A percentile compares a stretch with the other conserved stretches of the same genome.
These are phyloP conservation scores for Moringa oleifera DNA, from an alignment of 345 rosid genomes.

Conservation along the genomic window DNA sequence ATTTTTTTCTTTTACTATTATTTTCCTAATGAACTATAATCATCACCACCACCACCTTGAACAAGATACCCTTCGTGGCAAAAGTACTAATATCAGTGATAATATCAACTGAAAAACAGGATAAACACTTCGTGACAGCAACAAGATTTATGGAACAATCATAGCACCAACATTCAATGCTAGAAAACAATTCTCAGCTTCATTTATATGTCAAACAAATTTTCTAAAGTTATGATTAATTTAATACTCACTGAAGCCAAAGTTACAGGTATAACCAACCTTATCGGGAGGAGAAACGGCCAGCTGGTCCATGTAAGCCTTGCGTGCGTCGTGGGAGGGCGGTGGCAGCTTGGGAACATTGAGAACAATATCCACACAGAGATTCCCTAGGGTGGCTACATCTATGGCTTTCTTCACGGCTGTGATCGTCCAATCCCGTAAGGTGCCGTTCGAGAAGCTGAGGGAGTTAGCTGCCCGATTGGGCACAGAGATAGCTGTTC, in stretches of 20 bases:
- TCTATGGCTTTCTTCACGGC: conserved; percentile 46
- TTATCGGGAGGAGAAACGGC: conserved; percentile 84
- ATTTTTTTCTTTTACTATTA: too few species aligned
- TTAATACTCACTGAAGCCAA: not conserved
- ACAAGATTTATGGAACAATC: not conserved
- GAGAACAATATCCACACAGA: conserved; percentile 92
- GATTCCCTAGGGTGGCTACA: conserved; percentile 85
- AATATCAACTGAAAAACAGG: not conserved
- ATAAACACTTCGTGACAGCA: not conserved
- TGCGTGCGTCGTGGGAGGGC: conserved; percentile 41
- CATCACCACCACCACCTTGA: too few species aligned
- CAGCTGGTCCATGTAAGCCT: conserved; percentile 61
- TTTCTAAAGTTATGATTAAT: too few species aligned
- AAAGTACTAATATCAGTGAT: too few species aligned
- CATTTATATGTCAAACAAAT: not conserved
- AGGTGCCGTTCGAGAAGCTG: conserved; percentile 14
- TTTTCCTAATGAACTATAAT: too few species aligned
- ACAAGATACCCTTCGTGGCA: too few species aligned
- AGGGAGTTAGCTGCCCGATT: conserved; percentile 20
- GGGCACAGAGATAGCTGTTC: conserved; percentile 29
- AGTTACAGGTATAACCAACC: conserved; percentile 29
- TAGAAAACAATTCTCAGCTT: not conserved
- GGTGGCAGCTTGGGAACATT: conserved; percentile 80
- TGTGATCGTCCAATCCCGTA: conserved; percentile 10
- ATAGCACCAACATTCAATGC: not conserved